phyloP scores from a whole-genome alignment of 2,329 filamentous ascomycete species.

The Ascochyta koolunga region DNA sequence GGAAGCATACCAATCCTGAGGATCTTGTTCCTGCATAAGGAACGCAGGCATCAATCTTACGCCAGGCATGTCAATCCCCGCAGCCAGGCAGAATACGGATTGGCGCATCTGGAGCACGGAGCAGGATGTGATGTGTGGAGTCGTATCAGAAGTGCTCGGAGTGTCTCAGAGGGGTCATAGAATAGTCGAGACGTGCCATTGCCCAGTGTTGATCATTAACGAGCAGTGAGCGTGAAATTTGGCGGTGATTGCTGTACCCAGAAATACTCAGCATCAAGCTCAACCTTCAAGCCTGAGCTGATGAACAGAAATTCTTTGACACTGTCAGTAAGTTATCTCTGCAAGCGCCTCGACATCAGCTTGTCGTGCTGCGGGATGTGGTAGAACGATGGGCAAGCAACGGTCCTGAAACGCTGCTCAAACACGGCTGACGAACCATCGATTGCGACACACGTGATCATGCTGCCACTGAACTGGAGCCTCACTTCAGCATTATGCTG shows the following conservation, averaged over 20 bases:
- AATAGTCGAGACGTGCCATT: constrained; percentile 20
- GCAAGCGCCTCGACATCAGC: background rate
- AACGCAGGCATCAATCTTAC: constrained; percentile 13
- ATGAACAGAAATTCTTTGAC: background rate
- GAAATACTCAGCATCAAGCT: background rate
- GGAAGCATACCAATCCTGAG: constrained; percentile 37
- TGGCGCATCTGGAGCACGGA: constrained; percentile 19
- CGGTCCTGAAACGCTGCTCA: constrained; percentile 11
- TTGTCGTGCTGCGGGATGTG: background rate
- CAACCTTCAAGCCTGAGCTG: background rate
- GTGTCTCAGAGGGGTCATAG: constrained; percentile 28
- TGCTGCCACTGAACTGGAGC: background rate
- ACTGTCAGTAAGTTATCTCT: background rate
- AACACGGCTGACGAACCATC: background rate
- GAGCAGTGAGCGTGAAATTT: background rate
- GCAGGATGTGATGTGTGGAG: constrained; percentile 21
- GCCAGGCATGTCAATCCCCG: constrained; percentile 21
- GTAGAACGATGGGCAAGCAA: background rate
- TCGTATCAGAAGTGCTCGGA: constrained; percentile 31
- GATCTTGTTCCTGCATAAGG: constrained; percentile 29
- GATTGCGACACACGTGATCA: constrained; percentile 4
- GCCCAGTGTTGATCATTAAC: background rate
- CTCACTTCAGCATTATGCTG: background rate
- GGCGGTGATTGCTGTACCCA: background rate
- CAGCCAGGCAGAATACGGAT: constrained; percentile 15